Conservation (phyloP, 2,329 filamentous ascomycete species). For the Penicillium hordei region DNA sequence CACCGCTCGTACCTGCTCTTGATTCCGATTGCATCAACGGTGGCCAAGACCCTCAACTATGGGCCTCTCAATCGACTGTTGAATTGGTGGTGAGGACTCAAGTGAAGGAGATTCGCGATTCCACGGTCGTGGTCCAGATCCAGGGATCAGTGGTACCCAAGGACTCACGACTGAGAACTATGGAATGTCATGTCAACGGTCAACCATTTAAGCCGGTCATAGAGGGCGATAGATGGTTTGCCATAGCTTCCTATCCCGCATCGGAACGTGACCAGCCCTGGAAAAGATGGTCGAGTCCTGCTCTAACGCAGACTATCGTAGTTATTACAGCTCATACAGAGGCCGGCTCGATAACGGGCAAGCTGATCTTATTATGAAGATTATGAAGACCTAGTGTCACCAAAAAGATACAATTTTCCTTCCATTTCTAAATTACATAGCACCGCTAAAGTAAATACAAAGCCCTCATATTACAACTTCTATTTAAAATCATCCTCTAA, state of each 20-base stretch:
- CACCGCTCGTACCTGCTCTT: conserved; percentile 22
- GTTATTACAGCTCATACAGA: conserved; percentile 19
- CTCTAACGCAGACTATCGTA: conserved; percentile 28
- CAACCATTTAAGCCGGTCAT: conserved; percentile 13
- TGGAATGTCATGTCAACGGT: conserved; percentile 28
- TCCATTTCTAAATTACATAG: background rate
- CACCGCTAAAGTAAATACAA: background rate
- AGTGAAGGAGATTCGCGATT: conserved; percentile 11
- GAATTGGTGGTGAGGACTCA: conserved; percentile 13
- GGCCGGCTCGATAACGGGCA: conserved; percentile 16
- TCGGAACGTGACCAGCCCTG: conserved; percentile 28
- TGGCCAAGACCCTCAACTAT: background rate
- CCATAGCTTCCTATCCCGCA: conserved; percentile 18
- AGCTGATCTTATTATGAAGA: conserved; percentile 25
- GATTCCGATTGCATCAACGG: conserved; percentile 22
- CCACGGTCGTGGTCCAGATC: conserved; percentile 9
- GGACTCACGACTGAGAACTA: conserved; percentile 11
- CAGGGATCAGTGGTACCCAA: conserved; percentile 5
- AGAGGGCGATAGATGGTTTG: conserved; percentile 19
- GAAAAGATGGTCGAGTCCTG: conserved; percentile 29
- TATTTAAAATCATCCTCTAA: conserved; percentile 3
- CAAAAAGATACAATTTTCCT: background rate
- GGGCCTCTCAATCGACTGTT: background rate
- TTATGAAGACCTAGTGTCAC: conserved; percentile 11
- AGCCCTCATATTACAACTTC: background rate